Evolutionary conservation across 352 stramenopile species (phyloP).

Genomic region (Globisporangium spiculum): DNA sequence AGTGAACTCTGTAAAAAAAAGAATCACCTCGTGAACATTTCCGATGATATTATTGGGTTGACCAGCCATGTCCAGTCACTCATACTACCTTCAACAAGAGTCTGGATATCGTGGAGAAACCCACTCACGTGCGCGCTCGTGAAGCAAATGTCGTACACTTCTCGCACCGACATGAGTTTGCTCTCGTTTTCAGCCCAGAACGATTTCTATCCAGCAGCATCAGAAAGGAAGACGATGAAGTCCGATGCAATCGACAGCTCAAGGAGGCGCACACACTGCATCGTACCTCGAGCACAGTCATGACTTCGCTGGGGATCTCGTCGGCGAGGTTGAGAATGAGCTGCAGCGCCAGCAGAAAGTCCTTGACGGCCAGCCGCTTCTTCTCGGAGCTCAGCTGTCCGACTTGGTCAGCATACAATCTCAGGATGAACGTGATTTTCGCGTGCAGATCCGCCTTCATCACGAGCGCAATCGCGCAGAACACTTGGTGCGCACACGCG

Average conservation of each 20-base stretch:
- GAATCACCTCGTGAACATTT: not conserved
- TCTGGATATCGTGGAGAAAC: conserved; percentile 52
- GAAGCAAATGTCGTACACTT: conserved; percentile 60
- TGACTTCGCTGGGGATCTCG: conserved; percentile 27
- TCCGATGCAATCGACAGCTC: not conserved
- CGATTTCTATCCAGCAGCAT: conserved; percentile 27
- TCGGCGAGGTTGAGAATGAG: conserved; percentile 40
- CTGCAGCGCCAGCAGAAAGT: conserved; percentile 39
- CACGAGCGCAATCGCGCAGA: conserved; percentile 54
- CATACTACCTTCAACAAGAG: conserved; percentile 36
- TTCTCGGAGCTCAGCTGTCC: conserved; percentile 38
- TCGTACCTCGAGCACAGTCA: conserved; percentile 28
- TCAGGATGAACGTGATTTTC: conserved; percentile 60
- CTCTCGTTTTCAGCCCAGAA: conserved; percentile 39
- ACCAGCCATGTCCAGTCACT: not conserved
- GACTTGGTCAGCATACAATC: conserved; percentile 49
- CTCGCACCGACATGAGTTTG: conserved; percentile 34
- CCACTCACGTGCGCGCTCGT: conserved; percentile 52
- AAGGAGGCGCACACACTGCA: not conserved
- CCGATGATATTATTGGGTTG: not conserved
- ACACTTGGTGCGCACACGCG: conserved; percentile 54
- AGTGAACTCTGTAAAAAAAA: conserved; percentile 10
- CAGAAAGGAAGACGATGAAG: not conserved
- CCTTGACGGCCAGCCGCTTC: conserved; percentile 39
- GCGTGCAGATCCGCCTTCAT: conserved; percentile 48